Evolutionary conservation across 805 yeast species (phyloP).

Genomic region (Maudiozyma serrabonitensis): DNA sequence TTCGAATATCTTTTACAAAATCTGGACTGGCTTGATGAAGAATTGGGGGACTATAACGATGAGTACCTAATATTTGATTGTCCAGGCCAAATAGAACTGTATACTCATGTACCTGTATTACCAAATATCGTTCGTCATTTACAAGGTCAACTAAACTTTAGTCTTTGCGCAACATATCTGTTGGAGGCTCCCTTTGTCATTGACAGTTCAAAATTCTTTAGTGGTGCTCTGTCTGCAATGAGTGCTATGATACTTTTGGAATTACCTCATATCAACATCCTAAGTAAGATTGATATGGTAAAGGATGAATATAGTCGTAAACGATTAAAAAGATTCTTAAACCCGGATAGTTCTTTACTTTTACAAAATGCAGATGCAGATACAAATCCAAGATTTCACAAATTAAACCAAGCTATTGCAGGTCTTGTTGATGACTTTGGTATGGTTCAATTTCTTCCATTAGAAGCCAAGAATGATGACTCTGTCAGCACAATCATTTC

Average conservation of each 20-base stretch:
- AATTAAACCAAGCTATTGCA: constrained; percentile 73
- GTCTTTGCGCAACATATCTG: constrained; percentile 83
- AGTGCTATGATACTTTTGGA: constrained; percentile 94
- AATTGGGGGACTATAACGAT: constrained; percentile 90
- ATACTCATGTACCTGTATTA: constrained; percentile 87
- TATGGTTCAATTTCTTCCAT: constrained; percentile 93
- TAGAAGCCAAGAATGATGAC: constrained; percentile 68
- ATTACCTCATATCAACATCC: constrained; percentile 85
- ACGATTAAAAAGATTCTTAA: constrained; percentile 71
- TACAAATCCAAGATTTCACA: constrained; percentile 51
- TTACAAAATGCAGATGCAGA: constrained; percentile 37
- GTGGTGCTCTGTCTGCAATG: constrained; percentile 96
- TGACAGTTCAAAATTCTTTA: constrained; percentile 84
- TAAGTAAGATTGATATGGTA: constrained; percentile 79
- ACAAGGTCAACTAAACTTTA: constrained; percentile 69
- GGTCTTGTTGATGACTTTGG: constrained; percentile 93
- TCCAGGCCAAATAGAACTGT: constrained; percentile 83
- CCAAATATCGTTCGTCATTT: constrained; percentile 85
- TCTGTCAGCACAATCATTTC: constrained; percentile 75
- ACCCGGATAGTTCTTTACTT: constrained; percentile 82
- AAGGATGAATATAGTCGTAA: constrained; percentile 68
- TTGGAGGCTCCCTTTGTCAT: constrained; percentile 90
- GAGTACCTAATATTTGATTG: constrained; percentile 92
- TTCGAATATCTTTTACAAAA: constrained; percentile 85
- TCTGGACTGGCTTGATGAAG: constrained; percentile 95